These are phyloP conservation scores for Zea luxurians DNA, from an alignment of 176 grass and related monocot species.

Conservation along the genomic window DNA sequence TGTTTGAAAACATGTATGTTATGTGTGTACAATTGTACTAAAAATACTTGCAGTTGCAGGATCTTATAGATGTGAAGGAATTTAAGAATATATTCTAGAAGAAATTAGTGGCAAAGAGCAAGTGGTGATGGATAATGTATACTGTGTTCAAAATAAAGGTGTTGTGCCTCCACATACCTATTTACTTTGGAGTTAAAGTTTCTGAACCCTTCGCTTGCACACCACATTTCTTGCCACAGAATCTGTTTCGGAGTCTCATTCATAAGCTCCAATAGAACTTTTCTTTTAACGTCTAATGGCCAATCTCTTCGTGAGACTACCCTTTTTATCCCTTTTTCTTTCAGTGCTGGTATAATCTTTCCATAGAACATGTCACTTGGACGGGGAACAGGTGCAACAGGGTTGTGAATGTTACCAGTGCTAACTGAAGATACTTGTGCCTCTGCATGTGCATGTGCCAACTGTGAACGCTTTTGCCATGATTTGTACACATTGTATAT, in stretches of 20 bases:
- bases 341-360: slow-evolving; percentile 98
- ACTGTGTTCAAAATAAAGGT: slow-evolving; percentile 33
- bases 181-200: slow-evolving; percentile 87
- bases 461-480: slow-evolving; percentile 81
- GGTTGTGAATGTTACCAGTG: slow-evolving; percentile 56
- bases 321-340: slow-evolving; percentile 99
- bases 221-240: slow-evolving; percentile 97
- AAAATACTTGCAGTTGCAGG: not conserved
- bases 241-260: slow-evolving; percentile 93
- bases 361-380: slow-evolving; percentile 99
- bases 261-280: slow-evolving; percentile 92
- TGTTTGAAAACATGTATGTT: not conserved
- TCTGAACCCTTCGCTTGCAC: slow-evolving; percentile 91
- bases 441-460: slow-evolving; percentile 76
- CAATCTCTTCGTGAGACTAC: slow-evolving; percentile 97
- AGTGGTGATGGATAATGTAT: slow-evolving; percentile 22
- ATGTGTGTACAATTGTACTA: not conserved
- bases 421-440: slow-evolving; percentile 67
- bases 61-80: not conserved
- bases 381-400: slow-evolving; percentile 75
- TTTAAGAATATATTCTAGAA: slow-evolving; percentile 7
- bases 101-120: slow-evolving; percentile 19
- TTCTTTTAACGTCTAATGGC: slow-evolving; percentile 94
- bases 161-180: slow-evolving; percentile 55
- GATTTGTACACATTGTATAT: slow-evolving; percentile 98